These are phyloP conservation scores for Aulographum hederae DNA, from an alignment of 2,329 filamentous ascomycete species.

Conservation along the genomic window DNA sequence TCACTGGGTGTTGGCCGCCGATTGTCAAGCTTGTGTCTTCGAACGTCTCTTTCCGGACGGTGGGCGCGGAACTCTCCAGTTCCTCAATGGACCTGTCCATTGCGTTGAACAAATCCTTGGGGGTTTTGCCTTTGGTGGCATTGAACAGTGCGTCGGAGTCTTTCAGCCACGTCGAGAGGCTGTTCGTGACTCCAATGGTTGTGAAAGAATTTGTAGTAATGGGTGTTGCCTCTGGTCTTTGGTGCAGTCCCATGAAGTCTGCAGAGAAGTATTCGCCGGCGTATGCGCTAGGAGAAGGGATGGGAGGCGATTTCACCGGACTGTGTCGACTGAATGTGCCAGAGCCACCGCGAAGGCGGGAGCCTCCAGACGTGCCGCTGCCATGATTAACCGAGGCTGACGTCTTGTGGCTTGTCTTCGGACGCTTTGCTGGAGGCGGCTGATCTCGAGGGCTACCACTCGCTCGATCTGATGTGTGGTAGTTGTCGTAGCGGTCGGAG, in stretches of 20 bases:
- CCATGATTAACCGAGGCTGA: constrained; percentile 51
- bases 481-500: constrained; percentile 31
- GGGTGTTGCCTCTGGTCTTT: constrained; percentile 20
- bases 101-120: constrained; percentile 52
- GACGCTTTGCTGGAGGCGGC: constrained; percentile 53
- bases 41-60: constrained; percentile 32
- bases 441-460: constrained; percentile 32
- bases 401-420: constrained; percentile 56
- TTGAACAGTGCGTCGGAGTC: constrained; percentile 50
- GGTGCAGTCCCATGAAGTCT: constrained; percentile 60
- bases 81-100: constrained; percentile 36
- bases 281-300: constrained; percentile 38
- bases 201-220: constrained; percentile 60
- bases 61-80: constrained; percentile 31
- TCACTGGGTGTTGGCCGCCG: constrained; percentile 43
- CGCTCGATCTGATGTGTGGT: constrained; percentile 35
- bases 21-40: constrained; percentile 28
- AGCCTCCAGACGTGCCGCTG: constrained; percentile 43
- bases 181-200: constrained; percentile 55
- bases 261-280: constrained; percentile 52
- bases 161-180: constrained; percentile 60
- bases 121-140: constrained; percentile 44
- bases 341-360: constrained; percentile 36
- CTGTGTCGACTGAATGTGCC: constrained; percentile 46
- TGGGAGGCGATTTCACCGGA: constrained; percentile 57